phyloP scores from a whole-genome alignment of 768 basidiomycete species.

The Phaeotremella skinneri region DNA sequence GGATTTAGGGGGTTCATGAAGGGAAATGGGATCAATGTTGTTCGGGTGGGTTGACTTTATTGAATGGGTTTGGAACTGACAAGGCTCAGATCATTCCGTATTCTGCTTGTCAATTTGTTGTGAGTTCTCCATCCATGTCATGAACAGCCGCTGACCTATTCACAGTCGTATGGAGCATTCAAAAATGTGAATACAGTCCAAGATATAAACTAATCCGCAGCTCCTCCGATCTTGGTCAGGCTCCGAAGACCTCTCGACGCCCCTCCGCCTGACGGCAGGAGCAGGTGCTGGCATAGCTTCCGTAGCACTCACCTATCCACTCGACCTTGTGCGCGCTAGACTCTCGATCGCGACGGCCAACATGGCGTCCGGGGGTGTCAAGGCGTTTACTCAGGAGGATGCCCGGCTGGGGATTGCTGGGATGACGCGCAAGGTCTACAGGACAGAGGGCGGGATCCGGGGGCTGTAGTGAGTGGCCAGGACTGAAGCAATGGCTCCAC shows the following conservation, averaged over 20 bases:
- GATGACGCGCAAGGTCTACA: conserved; percentile 86
- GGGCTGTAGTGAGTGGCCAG: conserved; percentile 67
- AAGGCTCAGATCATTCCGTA: conserved; percentile 82
- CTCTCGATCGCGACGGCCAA: conserved; percentile 92
- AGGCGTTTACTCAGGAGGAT: conserved; percentile 53
- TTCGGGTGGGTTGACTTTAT: conserved; percentile 31
- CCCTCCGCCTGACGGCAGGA: conserved; percentile 77
- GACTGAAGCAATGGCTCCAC: background rate
- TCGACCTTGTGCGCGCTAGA: conserved; percentile 89
- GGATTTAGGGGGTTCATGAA: conserved; percentile 90
- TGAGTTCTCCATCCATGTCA: conserved; percentile 9
- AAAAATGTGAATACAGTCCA: conserved; percentile 62
- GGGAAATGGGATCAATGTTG: conserved; percentile 70
- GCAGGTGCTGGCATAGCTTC: conserved; percentile 91
- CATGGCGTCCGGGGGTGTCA: conserved; percentile 52
- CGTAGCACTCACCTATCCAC: conserved; percentile 67
- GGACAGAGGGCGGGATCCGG: conserved; percentile 84
- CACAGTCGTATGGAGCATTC: conserved; percentile 69
- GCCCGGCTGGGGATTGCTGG: conserved; percentile 62
- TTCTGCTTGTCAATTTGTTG: conserved; percentile 56
- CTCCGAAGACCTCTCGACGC: conserved; percentile 77
- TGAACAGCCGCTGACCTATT: conserved; percentile 33
- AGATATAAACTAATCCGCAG: background rate
- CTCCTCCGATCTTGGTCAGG: conserved; percentile 67
- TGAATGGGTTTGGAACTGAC: background rate